Evolutionary conservation across 768 basidiomycete species (phyloP).

Genomic region (Psilocybe cyanescens): DNA sequence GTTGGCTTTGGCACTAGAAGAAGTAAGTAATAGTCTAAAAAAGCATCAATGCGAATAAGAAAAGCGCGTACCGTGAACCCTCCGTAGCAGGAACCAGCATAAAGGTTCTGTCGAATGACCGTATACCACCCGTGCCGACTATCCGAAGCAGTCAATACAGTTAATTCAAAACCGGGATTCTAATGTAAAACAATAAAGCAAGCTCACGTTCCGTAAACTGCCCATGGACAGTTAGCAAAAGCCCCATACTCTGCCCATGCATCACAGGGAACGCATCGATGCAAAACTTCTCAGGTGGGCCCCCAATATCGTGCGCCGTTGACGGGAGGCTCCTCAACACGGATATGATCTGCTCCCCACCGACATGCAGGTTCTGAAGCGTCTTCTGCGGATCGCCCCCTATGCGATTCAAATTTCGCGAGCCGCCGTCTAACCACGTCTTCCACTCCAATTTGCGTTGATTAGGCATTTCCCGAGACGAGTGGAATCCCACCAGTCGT

Average conservation of each 20-base stretch:
- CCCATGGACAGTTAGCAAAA: slow-evolving; percentile 83
- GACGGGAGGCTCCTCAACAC: slow-evolving; percentile 68
- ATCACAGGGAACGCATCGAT: slow-evolving; percentile 84
- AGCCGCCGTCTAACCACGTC: slow-evolving; percentile 68
- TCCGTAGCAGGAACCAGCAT: slow-evolving; percentile 81
- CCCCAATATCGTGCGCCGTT: slow-evolving; percentile 83
- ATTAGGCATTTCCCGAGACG: slow-evolving; percentile 70
- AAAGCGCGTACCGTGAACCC: slow-evolving; percentile 74
- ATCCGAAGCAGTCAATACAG: slow-evolving; percentile 1
- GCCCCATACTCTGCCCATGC: slow-evolving; percentile 60
- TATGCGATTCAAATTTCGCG: slow-evolving; percentile 79
- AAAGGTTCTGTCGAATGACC: slow-evolving; percentile 94
- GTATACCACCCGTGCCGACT: slow-evolving; percentile 64
- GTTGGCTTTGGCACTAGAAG: slow-evolving; percentile 65
- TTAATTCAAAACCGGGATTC: background rate
- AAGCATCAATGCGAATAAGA: slow-evolving; percentile 8
- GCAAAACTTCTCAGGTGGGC: slow-evolving; percentile 81
- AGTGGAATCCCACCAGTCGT: slow-evolving; percentile 69
- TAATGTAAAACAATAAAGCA: slow-evolving; percentile 1
- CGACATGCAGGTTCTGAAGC: slow-evolving; percentile 70
- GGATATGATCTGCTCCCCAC: slow-evolving; percentile 64
- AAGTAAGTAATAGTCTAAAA: slow-evolving; percentile 7
- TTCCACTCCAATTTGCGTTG: slow-evolving; percentile 85
- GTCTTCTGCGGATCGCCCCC: slow-evolving; percentile 63
- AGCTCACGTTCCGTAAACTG: slow-evolving; percentile 88